These are phyloP conservation scores for Coniophora puteana DNA, from an alignment of 1,284 basidiomycete genomes.

Conservation along the genomic window DNA sequence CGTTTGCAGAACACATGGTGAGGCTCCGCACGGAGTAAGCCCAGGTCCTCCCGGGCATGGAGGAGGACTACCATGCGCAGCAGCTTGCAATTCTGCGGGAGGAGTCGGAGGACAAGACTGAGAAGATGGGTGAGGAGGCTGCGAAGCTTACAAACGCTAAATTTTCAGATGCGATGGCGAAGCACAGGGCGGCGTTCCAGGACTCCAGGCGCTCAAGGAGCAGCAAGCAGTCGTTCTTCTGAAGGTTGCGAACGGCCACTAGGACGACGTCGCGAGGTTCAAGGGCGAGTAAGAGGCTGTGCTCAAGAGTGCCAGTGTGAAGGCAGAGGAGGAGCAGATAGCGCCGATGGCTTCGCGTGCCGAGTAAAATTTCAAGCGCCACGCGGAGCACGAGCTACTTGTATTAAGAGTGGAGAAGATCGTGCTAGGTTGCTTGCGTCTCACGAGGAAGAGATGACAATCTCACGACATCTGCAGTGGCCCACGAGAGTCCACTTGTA, in stretches of 20 bases:
- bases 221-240: constrained; percentile 52
- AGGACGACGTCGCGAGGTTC: constrained; percentile 46
- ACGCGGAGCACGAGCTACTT: constrained; percentile 45
- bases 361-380: constrained; percentile 37
- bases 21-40: constrained; percentile 60
- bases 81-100: constrained; percentile 31
- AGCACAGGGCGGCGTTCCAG: constrained; percentile 51
- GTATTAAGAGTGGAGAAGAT: too few relatives aligned
- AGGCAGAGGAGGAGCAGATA: constrained; percentile 32
- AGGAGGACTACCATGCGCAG: constrained; percentile 51
- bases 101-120: constrained; percentile 42
- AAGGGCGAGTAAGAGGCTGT: constrained; percentile 41
- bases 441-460: too few relatives aligned
- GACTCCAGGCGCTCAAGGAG: constrained; percentile 45
- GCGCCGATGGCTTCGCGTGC: constrained; percentile 33
- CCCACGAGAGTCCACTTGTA: too few relatives aligned
- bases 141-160: too few relatives aligned
- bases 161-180: constrained; percentile 37
- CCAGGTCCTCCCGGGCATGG: constrained; percentile 47
- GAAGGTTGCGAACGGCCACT: constrained; percentile 52
- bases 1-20: constrained; percentile 60
- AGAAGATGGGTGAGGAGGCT: constrained; percentile 47
- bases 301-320: constrained; percentile 23
- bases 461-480: too few relatives aligned
- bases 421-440: too few relatives aligned